phyloP scores from a whole-genome alignment of 2,329 filamentous ascomycete genomes.

The Fusarium albidum region DNA sequence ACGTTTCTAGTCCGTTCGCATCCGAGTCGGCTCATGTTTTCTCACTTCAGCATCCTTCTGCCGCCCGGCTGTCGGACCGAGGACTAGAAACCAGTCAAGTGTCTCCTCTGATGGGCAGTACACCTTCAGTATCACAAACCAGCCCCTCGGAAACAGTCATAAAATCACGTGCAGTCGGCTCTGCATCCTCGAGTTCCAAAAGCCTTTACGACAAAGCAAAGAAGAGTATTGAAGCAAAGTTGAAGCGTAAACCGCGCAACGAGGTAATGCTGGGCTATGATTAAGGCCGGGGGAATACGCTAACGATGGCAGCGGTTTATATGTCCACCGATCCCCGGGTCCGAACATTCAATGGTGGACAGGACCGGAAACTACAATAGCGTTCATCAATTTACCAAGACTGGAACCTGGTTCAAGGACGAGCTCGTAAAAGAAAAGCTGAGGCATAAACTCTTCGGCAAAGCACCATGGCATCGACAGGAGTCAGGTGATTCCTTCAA shows the following conservation, averaged over 20 bases:
- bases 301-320: constrained; percentile 17
- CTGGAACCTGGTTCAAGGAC: constrained; percentile 43
- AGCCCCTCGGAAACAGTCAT: background rate
- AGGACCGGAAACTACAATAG: constrained; percentile 25
- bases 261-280: constrained; percentile 7
- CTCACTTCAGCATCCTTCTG: constrained; percentile 51
- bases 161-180: background rate
- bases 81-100: constrained; percentile 10
- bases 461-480: constrained; percentile 51
- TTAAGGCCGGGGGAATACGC: background rate
- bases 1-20: constrained; percentile 52
- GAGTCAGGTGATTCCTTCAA: constrained; percentile 48
- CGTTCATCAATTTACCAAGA: constrained; percentile 32
- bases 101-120: constrained; percentile 7
- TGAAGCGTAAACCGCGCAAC: constrained; percentile 24
- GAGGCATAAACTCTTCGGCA: constrained; percentile 51
- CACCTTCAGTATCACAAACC: constrained; percentile 18
- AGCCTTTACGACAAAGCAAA: constrained; percentile 34
- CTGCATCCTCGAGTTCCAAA: constrained; percentile 1
- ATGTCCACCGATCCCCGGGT: constrained; percentile 30
- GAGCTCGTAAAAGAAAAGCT: constrained; percentile 40
- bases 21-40: constrained; percentile 58
- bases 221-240: constrained; percentile 35
- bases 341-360: constrained; percentile 16
- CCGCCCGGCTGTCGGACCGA: constrained; percentile 10